Conservation (phyloP, 2,329 filamentous ascomycete species). For the Curvularia sp. region DNA sequence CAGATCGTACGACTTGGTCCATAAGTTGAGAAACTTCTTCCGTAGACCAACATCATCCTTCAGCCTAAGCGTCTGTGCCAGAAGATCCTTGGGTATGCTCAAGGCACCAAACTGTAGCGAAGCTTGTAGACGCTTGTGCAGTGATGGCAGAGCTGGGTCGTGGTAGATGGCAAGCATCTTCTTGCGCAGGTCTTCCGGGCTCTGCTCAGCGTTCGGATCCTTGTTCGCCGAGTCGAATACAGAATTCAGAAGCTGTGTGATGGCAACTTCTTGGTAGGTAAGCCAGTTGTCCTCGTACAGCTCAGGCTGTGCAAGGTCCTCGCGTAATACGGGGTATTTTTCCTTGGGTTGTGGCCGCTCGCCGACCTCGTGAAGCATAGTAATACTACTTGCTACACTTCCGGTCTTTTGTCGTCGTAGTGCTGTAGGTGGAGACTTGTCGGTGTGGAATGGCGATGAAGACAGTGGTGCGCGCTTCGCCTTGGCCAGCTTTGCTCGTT, state of each 20-base stretch:
- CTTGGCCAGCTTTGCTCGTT: conserved; percentile 35
- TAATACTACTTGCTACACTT: conserved; percentile 41
- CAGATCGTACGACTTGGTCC: conserved; percentile 65
- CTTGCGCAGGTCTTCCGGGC: conserved; percentile 52
- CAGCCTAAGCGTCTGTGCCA: conserved; percentile 56
- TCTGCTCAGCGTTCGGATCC: conserved; percentile 39
- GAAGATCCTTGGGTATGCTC: conserved; percentile 61
- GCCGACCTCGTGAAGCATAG: conserved; percentile 44
- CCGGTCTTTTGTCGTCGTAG: conserved; percentile 38
- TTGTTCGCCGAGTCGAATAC: conserved; percentile 56
- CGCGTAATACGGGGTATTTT: conserved; percentile 61
- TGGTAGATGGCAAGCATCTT: conserved; percentile 64
- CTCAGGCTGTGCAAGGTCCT: conserved; percentile 63
- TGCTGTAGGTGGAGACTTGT: conserved; percentile 48
- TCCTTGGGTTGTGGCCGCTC: conserved; percentile 38
- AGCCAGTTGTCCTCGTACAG: conserved; percentile 71
- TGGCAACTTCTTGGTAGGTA: conserved; percentile 65
- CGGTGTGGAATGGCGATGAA: conserved; percentile 48
- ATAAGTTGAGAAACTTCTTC: conserved; percentile 64
- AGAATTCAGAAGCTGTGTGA: conserved; percentile 66
- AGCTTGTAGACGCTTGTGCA: conserved; percentile 66
- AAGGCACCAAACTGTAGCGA: conserved; percentile 66
- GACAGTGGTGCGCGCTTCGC: conserved; percentile 34
- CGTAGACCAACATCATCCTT: conserved; percentile 65
- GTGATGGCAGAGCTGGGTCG: conserved; percentile 56